Percentiles rank a stretch among this genome's conserved stretches.
Conservation (phyloP, 257 asterid genomes). For the Thymus mandschuricus region DNA sequence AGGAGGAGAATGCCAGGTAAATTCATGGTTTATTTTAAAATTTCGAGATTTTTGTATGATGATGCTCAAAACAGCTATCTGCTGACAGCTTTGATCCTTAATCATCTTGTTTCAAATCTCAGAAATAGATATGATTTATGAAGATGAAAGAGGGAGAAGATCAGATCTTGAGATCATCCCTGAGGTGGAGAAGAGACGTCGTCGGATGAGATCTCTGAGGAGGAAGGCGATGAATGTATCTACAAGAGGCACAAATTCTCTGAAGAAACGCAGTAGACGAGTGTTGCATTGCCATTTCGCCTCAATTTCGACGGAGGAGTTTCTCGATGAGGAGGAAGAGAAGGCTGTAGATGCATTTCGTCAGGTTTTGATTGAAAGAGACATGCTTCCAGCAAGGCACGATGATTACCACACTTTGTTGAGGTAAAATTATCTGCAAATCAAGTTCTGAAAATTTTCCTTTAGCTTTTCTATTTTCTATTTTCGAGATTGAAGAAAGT, state of each 20-base stretch:
- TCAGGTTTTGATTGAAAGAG: no score
- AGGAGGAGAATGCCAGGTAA: slow-evolving; percentile 74
- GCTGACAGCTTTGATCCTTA: slow-evolving; percentile 7
- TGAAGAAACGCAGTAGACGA: slow-evolving; percentile 40
- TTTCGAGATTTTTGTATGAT: no score
- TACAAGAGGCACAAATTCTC: slow-evolving; percentile 30
- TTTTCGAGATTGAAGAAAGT: no score
- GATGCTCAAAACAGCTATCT: no score
- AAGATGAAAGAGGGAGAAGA: slow-evolving; percentile 43
- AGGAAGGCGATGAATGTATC: slow-evolving; percentile 47
- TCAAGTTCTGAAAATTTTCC: no score
- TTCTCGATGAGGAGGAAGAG: no score
- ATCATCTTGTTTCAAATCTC: neutral
- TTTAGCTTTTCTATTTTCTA: no score
- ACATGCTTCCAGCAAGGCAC: no score
- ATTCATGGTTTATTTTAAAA: slow-evolving; percentile 16
- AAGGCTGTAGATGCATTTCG: no score
- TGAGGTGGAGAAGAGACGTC: slow-evolving; percentile 49
- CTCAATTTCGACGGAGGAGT: no score
- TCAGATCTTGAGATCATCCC: slow-evolving; percentile 44
- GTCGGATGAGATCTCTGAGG: slow-evolving; percentile 53
- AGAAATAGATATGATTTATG: slow-evolving; percentile 33
- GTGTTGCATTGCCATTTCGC: slow-evolving; percentile 70
- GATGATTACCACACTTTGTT: no score
- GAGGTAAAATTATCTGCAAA: no score